Base-by-base conservation (phyloP, 1,139 yeast genomes). In the Yamadazyma membranifaciens region DNA sequence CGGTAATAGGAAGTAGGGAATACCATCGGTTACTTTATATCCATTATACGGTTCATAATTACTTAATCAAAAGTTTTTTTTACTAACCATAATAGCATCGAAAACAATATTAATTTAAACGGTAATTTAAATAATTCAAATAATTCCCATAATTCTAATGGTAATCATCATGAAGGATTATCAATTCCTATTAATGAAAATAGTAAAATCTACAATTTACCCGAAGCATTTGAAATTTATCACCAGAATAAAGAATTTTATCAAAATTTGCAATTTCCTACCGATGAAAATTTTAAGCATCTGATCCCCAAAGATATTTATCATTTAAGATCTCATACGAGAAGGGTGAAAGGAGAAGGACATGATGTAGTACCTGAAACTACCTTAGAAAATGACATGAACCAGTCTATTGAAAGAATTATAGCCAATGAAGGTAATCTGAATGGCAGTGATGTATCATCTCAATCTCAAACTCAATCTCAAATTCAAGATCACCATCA, bases 161-260 rank as follows among this genome's bases (percentile, higher is more conserved):
- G 16, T n/a, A 6, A 15, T 12, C 10, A 15, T 12, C 14, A 32
- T 11, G 20, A 28, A n/a, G 38, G 13, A 12, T 38, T 42, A 30
- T 54, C 63, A 38, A 67, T 71, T 37, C 73, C 74, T 9, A 56
- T 63, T 31, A 72, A 72, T 48, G 60, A 58, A 41, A 66, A 61
- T 20, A 60, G 73, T 37, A 60, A 65, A 47, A 54, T 60, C 36
- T 81, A 81, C 49, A 54, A 76, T 11, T 64, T 79, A 58, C 71
- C 73, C 28, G 80, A 81, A 47, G 73, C 81, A 48, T 68, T 81
- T 45, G 64, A 69, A 30, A 73, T 80, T 14, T 81, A 81, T 76
- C 60, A 66, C 27, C 63, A 68, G 30, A 67, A 78, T 60, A 68
- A 75, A 43, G 60, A 26, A 15, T 34, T 34, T 13, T 11, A 13